A percentile compares a stretch with the other conserved stretches of the same genome.
phyloP scores from a whole-genome alignment of 192 early-diverging fungal genomes.

The Lobosporangium transversale region DNA sequence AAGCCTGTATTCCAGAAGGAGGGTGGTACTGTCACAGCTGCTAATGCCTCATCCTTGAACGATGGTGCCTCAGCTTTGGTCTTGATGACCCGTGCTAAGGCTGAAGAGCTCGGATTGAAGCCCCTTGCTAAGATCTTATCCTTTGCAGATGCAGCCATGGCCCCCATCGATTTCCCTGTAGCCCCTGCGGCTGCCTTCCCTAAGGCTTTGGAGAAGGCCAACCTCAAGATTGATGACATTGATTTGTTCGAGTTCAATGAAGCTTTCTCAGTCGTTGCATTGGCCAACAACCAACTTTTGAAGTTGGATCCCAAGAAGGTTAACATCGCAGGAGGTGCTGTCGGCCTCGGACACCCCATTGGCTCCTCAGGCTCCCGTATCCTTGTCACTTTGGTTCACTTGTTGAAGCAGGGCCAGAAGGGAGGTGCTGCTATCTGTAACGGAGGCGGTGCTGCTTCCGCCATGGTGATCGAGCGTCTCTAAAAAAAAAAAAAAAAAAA shows the following conservation, averaged over 20 bases:
- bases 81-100: slow-evolving; percentile 81
- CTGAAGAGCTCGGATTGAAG: slow-evolving; percentile 78
- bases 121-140: slow-evolving; percentile 90
- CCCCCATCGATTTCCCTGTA: slow-evolving; percentile 94
- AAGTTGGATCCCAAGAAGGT: slow-evolving; percentile 74
- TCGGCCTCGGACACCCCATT: slow-evolving; percentile 84
- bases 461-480: slow-evolving; percentile 72
- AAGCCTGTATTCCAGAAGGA: slow-evolving; percentile 88
- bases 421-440: slow-evolving; percentile 87
- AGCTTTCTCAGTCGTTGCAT: slow-evolving; percentile 93
- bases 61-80: slow-evolving; percentile 96
- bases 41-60: slow-evolving; percentile 94
- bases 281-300: slow-evolving; percentile 90
- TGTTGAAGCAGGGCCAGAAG: slow-evolving; percentile 84
- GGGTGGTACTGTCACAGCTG: slow-evolving; percentile 89
- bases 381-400: slow-evolving; percentile 81
- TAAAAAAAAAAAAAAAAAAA: slow-evolving; percentile 13
- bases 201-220: slow-evolving; percentile 89
- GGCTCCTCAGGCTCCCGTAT: slow-evolving; percentile 87
- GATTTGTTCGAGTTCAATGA: slow-evolving; percentile 97
- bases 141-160: slow-evolving; percentile 90
- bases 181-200: slow-evolving; percentile 94
- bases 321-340: slow-evolving; percentile 86
- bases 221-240: slow-evolving; percentile 84
- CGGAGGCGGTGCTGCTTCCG: slow-evolving; percentile 81